phyloP scores from a whole-genome alignment of 108 stramenopile genomes.

The Nitzschia sp. region DNA sequence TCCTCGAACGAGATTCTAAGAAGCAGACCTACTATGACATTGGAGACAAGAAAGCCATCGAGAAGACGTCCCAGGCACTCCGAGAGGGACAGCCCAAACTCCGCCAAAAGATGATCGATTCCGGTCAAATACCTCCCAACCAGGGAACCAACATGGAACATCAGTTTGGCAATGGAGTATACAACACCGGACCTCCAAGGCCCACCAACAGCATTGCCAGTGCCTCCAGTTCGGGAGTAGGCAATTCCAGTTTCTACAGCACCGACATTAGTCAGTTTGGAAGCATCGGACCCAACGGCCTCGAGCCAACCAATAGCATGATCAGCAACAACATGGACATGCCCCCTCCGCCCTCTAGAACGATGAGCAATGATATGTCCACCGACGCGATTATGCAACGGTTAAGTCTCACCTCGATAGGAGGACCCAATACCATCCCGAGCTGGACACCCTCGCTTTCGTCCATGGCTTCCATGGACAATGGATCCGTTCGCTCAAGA shows the following conservation, averaged over 20 bases:
- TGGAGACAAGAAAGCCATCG: conserved; percentile 71
- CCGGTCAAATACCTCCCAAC: conserved; percentile 34
- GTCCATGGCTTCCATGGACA: conserved; percentile 4
- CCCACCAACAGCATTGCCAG: background rate
- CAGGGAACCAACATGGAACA: conserved; percentile 9
- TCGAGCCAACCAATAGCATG: conserved; percentile 8
- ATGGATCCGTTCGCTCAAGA: conserved; percentile 12
- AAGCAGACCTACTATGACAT: conserved; percentile 60
- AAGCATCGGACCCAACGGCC: conserved; percentile 3
- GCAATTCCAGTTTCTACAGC: conserved; percentile 1
- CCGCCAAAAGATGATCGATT: conserved; percentile 59
- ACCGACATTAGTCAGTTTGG: conserved; percentile 10
- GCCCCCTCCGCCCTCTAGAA: conserved; percentile 24
- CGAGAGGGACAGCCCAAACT: conserved; percentile 79
- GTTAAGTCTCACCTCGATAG: conserved; percentile 22
- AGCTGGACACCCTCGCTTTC: conserved; percentile 21
- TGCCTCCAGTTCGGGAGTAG: background rate
- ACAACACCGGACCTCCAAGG: conserved; percentile 14
- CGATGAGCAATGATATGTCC: conserved; percentile 13
- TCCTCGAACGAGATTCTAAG: conserved; percentile 65
- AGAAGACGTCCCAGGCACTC: conserved; percentile 82
- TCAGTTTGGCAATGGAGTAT: conserved; percentile 30
- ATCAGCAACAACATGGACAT: conserved; percentile 24
- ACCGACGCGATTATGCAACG: conserved; percentile 20
- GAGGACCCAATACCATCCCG: conserved; percentile 13